Evolutionary conservation across 371 early-diverging fungal species (phyloP), one percentile per base, ranked within the genome.

Genomic region (Apophysomyces elegans): DNA sequence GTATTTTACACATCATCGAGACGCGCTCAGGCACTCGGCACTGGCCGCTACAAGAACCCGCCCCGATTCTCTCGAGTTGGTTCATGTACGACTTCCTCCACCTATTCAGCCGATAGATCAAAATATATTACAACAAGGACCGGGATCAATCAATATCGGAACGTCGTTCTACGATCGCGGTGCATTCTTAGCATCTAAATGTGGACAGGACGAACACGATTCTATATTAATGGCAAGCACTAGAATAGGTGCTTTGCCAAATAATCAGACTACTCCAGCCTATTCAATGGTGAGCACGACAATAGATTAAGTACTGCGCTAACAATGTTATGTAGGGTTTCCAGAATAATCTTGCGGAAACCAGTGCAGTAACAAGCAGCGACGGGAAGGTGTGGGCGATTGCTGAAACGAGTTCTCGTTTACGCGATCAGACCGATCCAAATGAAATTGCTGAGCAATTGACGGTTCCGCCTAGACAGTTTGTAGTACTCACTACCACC

Each of bases 371-470:
- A 0, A 46, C 75, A n/a, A 78, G 72, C n/a, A 59, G 88, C 37
- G 89, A 91, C 37, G 94, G 95, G 36, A 89, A 89, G 63, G 86
- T 90, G 12, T 93, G 90, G 88, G 87, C 86, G n/a, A 89, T 95
- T 67, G 82, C 88, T 1, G 95, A 94, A 71, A 61, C 63, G 8
- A 59, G 62, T 8, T 16, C 61, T n/a, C 56, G 66, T 13, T n/a
- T 56, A 7, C 37, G 41, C 2, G 69, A 65, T 9, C 56, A 66
- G 5, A 66, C 62, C n/a, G 45, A 41, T 7, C 44, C 72, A 6
- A 77, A 73, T 18, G 93, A 93, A 66, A 71, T 93, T 44, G 84
- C 84, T 1, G 83, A 86, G 1, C 91, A 88, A 62, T 69, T 88
- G 2, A 74, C 81, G 5, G 64, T 72, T 18, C 86, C 90, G 9